Base-by-base conservation (phyloP, 2,329 filamentous ascomycete genomes). In the Fusarium sp. region DNA sequence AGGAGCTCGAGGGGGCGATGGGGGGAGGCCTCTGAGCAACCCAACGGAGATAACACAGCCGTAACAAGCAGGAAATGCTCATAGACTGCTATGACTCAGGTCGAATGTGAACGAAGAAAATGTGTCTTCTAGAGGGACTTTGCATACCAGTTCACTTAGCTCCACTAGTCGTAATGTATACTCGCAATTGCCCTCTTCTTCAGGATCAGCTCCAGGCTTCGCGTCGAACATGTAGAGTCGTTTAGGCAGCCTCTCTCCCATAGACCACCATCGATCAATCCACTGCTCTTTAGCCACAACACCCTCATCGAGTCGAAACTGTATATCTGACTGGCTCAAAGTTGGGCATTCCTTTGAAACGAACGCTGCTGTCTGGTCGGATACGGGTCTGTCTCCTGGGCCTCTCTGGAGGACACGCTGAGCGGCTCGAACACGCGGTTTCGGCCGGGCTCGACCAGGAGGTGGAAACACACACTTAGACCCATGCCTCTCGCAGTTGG, bases 241-340 rank as follows among this genome's bases (percentile, higher is more conserved):
- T 11, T 56, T 67, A 10, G 67, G 64, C 7, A 54, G 50, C 42
- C 60, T 40, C 68, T 67, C 64, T 16, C 68, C 61, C n/a, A 64
- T 59, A 27, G 38, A 63, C 56, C 62, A 40, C 35, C 64, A 70
- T 14, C 67, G 64, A 22, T 70, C 64, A 40, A 67, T 64, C 67
- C 67, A 70, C 64, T 67, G 64, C 57, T 70, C 67, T 52, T 63
- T 64, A n/a, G 24, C 38, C 9, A 56, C 34, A 13, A 61, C 11
- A 11, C 14, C 27, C 6, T 69, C 67, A 40, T 52, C 54, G 16
- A 62, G 56, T 45, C 37, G 22, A 22, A 60, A 37, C 22, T 60
- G 38, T 16, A 42, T 29, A 45, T 37, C 34, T 13, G 57, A 60
- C 37, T 34, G 57, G 7, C 40, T 64, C 38, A 50, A 50, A 24